phyloP scores from a whole-genome alignment of 2,329 filamentous ascomycete genomes.

The Nigrospora sphaerica region DNA sequence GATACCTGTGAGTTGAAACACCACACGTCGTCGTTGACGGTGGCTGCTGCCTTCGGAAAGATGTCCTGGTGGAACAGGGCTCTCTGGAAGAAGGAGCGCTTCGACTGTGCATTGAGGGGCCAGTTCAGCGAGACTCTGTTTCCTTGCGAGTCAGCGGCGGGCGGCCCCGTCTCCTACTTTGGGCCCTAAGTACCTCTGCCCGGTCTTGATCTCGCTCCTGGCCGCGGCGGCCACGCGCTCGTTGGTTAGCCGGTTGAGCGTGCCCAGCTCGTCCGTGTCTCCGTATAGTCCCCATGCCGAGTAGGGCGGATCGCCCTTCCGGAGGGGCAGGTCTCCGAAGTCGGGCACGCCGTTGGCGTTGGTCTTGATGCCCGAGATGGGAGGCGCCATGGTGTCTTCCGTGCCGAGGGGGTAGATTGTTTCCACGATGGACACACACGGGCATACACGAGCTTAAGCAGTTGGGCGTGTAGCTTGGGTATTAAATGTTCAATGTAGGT shows the following conservation, averaged over 20 bases:
- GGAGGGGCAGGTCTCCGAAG: slow-evolving; percentile 18
- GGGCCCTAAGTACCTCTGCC: slow-evolving; percentile 29
- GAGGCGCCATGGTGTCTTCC: slow-evolving; percentile 13
- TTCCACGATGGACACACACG: no score
- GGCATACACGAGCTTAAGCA: no score
- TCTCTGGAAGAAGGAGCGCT: slow-evolving; percentile 47
- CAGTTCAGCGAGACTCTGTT: slow-evolving; percentile 51
- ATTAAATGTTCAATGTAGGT: no score
- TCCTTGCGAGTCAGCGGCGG: no score
- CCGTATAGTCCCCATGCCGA: slow-evolving; percentile 3
- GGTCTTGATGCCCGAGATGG: slow-evolving; percentile 19
- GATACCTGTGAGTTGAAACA: slow-evolving; percentile 11
- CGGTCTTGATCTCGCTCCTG: slow-evolving; percentile 44
- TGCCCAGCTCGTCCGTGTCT: slow-evolving; percentile 1
- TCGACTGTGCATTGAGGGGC: slow-evolving; percentile 46
- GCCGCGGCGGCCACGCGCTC: slow-evolving; percentile 28
- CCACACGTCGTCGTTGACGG: slow-evolving; percentile 55
- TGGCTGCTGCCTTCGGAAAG: slow-evolving; percentile 40
- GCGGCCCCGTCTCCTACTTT: no score
- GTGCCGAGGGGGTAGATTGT: no score
- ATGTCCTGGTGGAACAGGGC: slow-evolving; percentile 47
- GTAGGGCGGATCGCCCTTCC: not conserved
- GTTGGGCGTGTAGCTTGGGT: no score
- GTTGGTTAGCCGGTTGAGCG: not conserved
- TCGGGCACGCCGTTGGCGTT: slow-evolving; percentile 36